Evolutionary conservation across 2,329 filamentous ascomycete genomes (phyloP).

Genomic region (Aphanoascus verrucosus): DNA sequence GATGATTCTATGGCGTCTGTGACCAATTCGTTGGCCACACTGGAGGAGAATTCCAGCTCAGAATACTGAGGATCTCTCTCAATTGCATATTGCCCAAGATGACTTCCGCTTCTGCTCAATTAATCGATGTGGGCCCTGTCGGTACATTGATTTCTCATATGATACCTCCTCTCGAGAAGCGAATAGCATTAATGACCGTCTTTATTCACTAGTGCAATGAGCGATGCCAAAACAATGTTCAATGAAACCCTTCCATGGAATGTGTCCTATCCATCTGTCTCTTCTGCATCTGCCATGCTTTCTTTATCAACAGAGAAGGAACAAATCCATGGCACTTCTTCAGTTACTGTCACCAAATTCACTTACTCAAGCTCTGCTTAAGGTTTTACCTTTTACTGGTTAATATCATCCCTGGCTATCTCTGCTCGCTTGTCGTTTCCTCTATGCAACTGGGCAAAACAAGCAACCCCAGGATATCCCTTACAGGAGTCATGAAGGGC

Average conservation of each 20-base stretch:
- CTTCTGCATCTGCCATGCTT: not conserved
- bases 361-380: not conserved
- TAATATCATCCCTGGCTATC: not conserved
- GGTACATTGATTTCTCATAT: not conserved
- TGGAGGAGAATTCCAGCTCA: not conserved
- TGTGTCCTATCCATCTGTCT: not conserved
- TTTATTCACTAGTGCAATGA: not conserved
- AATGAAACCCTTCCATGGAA: not conserved
- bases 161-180: not conserved
- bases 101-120: not conserved
- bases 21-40: too few species aligned
- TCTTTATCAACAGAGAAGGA: not conserved
- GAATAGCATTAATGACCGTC: slow-evolving; percentile 3
- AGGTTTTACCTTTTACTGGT: not conserved
- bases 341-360: too few species aligned
- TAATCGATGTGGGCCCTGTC: not conserved
- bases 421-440: slow-evolving; percentile 10
- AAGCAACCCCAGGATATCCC: slow-evolving; percentile 12
- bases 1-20: too few species aligned
- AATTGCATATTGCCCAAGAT: not conserved
- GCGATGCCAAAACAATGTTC: not conserved
- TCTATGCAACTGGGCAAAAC: not conserved
- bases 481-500: slow-evolving; percentile 38
- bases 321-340: not conserved
- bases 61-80: not conserved